These are phyloP conservation scores for Selaginella moellendorffii DNA, from an alignment of 75 land plant genomes.

Conservation along the genomic window DNA sequence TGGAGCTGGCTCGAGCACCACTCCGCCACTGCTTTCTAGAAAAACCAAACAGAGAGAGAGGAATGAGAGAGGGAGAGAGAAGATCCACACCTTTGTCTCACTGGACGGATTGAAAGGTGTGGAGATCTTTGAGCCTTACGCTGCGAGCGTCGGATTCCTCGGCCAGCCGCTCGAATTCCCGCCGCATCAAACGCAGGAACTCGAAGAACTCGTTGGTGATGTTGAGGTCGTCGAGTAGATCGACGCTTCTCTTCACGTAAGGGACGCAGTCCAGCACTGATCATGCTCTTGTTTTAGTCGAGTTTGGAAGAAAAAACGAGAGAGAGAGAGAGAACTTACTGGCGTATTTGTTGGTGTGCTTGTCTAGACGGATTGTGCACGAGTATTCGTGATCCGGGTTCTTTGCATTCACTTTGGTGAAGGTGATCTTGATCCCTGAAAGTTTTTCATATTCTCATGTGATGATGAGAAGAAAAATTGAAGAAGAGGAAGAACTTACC, in stretches of 20 bases:
- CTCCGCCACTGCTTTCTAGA: too few species aligned
- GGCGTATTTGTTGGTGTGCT: constrained; percentile 6
- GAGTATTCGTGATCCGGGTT: neutral
- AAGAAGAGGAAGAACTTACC: constrained; percentile 1
- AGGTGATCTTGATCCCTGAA: neutral
- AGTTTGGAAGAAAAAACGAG: too few species aligned
- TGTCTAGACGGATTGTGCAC: constrained; percentile 4
- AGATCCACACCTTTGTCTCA: too few species aligned
- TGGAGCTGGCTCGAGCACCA: too few species aligned
- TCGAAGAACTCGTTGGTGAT: constrained; percentile 7
- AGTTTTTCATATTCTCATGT: too few species aligned
- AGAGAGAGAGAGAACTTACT: neutral
- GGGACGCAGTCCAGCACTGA: constrained; percentile 7
- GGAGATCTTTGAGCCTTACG: too few species aligned
- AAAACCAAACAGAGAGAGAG: too few species aligned
- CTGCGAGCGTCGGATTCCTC: neutral
- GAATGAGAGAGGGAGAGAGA: too few species aligned
- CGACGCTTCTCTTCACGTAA: constrained; percentile 1
- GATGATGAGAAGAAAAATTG: neutral
- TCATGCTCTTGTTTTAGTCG: too few species aligned
- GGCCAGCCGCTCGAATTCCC: neutral
- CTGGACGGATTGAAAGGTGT: too few species aligned
- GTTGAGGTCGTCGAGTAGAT: constrained; percentile 3
- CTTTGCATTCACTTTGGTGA: neutral
- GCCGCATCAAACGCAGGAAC: neutral